phyloP scores from a whole-genome alignment of 108 stramenopile species.

The Hondaea fermentalgiana region DNA sequence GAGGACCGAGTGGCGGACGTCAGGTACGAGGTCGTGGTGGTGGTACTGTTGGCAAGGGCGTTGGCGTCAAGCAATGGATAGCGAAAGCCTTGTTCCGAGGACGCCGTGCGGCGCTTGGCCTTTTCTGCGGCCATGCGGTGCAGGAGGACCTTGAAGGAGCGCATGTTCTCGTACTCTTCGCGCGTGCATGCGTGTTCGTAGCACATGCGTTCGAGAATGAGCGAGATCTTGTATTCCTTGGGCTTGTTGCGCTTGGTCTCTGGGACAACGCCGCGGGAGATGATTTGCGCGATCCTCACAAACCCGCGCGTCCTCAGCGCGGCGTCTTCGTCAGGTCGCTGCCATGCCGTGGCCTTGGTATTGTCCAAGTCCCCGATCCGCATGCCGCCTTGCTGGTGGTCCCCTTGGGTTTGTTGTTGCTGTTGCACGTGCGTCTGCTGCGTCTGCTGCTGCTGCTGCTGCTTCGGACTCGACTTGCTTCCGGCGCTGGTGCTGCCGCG shows the following conservation, averaged over 20 bases:
- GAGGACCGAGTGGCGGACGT: background rate
- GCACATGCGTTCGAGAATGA: constrained; percentile 1
- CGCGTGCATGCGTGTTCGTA: background rate
- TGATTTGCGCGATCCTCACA: background rate
- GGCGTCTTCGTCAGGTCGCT: background rate
- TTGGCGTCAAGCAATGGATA: background rate
- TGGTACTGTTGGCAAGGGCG: background rate
- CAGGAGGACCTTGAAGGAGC: background rate
- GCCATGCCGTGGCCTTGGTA: background rate
- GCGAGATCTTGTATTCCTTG: background rate
- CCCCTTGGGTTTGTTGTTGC: too few species aligned
- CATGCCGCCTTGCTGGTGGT: background rate
- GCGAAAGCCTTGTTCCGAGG: background rate
- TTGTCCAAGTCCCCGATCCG: background rate
- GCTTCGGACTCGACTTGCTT: too few species aligned
- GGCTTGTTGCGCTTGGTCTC: background rate
- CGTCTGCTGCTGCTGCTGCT: too few species aligned
- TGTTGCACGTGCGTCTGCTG: too few species aligned
- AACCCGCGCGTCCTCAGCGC: background rate
- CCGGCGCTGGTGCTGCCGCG: too few species aligned
- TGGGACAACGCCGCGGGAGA: background rate
- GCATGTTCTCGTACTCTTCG: background rate
- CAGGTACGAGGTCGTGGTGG: background rate
- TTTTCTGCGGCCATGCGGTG: constrained; percentile 15
- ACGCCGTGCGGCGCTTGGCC: background rate